Evolutionary conservation across 2,329 filamentous ascomycete genomes (phyloP).

Genomic region (Calcarisporium arbuscula): DNA sequence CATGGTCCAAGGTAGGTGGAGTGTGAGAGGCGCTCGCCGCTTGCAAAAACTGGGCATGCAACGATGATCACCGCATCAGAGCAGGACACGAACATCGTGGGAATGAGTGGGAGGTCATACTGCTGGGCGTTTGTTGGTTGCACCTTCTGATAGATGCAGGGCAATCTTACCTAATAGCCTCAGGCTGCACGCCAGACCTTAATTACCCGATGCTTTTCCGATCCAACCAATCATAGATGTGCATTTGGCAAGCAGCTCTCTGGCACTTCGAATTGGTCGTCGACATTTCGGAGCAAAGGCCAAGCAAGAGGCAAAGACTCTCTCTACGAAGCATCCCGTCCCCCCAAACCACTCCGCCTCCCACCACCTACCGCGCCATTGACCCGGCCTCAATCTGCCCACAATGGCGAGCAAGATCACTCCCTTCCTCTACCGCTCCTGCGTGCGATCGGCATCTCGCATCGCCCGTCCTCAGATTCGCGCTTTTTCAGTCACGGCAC

Average conservation of each 20-base stretch:
- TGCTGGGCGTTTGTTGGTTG: too few species aligned
- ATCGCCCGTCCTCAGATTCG: conserved; percentile 62
- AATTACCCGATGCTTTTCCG: conserved; percentile 14
- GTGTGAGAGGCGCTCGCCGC: too few species aligned
- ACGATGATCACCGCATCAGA: too few species aligned
- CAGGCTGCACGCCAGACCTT: too few species aligned
- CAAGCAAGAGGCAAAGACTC: conserved; percentile 22
- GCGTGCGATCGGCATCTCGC: conserved; percentile 57
- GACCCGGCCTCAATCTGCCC: conserved; percentile 12
- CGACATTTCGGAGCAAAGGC: conserved; percentile 25
- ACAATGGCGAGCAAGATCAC: conserved; percentile 79
- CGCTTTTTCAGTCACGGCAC: conserved; percentile 62
- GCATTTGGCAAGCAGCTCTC: conserved; percentile 17
- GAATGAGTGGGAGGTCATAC: too few species aligned
- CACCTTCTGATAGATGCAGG: too few species aligned
- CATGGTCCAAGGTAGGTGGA: too few species aligned
- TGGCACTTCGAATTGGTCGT: conserved; percentile 15
- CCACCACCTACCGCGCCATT: conserved; percentile 14
- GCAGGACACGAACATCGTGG: too few species aligned
- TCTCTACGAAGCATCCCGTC: conserved; percentile 15
- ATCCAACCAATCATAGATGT: conserved; percentile 14
- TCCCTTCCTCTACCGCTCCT: conserved; percentile 65
- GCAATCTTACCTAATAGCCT: too few species aligned
- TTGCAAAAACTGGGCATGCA: too few species aligned
- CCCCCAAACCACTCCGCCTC: conserved; percentile 13